A percentile compares a stretch with the other conserved stretches of the same genome.
Evolutionary conservation across 2,329 filamentous ascomycete genomes (phyloP).

Genomic region (Macrophomina phaseolina): DNA sequence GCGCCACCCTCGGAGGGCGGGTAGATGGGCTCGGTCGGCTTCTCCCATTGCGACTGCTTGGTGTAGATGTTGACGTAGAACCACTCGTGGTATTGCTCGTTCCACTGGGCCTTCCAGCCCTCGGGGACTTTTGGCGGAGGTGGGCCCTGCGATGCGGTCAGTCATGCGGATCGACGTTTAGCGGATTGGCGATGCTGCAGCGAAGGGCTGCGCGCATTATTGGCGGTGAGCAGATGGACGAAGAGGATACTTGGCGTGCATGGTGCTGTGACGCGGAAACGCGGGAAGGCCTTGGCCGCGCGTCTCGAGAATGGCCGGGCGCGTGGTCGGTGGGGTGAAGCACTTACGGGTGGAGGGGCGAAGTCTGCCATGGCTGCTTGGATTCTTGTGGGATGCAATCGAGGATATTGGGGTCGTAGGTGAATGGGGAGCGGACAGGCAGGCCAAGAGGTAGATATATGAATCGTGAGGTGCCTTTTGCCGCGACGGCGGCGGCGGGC

Average conservation of each 20-base stretch:
- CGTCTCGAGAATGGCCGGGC: not conserved
- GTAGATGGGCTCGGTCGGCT: constrained; percentile 72
- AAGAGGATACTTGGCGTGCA: constrained; percentile 19
- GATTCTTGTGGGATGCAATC: not conserved
- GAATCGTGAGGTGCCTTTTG: constrained; percentile 11
- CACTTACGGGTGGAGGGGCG: constrained; percentile 43
- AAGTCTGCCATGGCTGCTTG: constrained; percentile 40
- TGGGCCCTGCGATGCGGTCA: constrained; percentile 45
- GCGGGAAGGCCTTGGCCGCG: constrained; percentile 9
- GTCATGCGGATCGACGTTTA: constrained; percentile 26
- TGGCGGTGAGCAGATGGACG: constrained; percentile 11
- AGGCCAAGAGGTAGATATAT: constrained; percentile 4
- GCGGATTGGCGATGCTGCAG: constrained; percentile 17
- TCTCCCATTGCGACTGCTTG: constrained; percentile 90
- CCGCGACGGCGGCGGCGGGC: not conserved
- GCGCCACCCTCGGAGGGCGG: constrained; percentile 51
- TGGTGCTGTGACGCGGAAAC: constrained; percentile 10
- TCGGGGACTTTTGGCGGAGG: constrained; percentile 70
- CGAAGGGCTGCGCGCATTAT: not conserved
- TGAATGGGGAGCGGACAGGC: not conserved
- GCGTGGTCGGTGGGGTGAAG: not conserved
- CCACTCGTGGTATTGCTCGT: constrained; percentile 87
- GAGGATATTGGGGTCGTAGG: not conserved
- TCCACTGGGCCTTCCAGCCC: constrained; percentile 86
- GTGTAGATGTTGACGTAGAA: constrained; percentile 92